Percentiles rank a stretch among this genome's conserved stretches.
Conservation (phyloP, 345 rosid species). For the Hirschfeldia incana region DNA sequence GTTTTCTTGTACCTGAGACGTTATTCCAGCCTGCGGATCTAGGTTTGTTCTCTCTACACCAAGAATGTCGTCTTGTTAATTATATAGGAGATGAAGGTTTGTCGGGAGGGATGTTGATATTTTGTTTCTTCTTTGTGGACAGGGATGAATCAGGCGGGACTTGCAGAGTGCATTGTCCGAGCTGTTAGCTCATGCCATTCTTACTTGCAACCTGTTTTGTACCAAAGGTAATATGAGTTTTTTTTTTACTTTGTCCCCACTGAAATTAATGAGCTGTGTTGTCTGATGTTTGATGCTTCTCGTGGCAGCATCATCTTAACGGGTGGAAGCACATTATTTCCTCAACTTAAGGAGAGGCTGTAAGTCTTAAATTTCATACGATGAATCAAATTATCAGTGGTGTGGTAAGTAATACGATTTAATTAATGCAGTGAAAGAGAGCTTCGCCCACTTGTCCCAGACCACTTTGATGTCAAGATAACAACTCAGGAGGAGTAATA, state of each 20-base stretch:
- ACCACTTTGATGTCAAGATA: conserved; percentile 72
- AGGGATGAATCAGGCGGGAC: conserved; percentile 98
- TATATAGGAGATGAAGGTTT: conserved; percentile 1
- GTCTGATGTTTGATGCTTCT: conserved; percentile 27
- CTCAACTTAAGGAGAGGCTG: conserved; percentile 79
- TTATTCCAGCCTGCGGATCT: conserved; percentile 92
- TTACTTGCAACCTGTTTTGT: conserved; percentile 81
- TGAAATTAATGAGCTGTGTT: background rate
- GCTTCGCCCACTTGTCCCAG: conserved; percentile 96
- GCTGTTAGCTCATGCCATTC: conserved; percentile 84
- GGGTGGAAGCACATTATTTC: conserved; percentile 92
- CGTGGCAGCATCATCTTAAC: conserved; percentile 77
- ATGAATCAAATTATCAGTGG: background rate
- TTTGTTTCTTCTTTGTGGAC: conserved; percentile 12
- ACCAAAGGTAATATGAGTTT: conserved; percentile 58
- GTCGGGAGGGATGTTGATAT: conserved; percentile 10
- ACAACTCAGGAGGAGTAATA: conserved; percentile 80
- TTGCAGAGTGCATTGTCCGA: conserved; percentile 93
- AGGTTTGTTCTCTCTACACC: conserved; percentile 47
- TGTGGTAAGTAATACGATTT: background rate
- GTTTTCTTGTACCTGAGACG: conserved; percentile 95
- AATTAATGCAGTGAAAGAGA: conserved; percentile 63
- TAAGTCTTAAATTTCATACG: conserved; percentile 41
- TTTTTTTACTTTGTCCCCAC: background rate
- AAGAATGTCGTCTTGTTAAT: background rate